Conservation (phyloP, 164 flowering plant genomes). For the Magnolia changhungtana region DNA sequence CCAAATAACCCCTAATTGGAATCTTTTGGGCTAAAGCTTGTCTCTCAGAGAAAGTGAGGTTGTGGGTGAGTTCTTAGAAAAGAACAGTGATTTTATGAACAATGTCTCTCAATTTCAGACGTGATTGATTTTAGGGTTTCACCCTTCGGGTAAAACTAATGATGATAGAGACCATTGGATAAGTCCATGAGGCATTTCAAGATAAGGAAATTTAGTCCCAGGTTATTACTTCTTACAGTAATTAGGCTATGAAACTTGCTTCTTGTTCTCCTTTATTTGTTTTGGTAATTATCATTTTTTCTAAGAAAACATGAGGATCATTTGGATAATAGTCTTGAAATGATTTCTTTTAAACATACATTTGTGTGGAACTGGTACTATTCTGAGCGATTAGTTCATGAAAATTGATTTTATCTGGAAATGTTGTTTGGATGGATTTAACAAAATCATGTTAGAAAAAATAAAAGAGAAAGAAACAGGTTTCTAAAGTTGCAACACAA, state of each 20-base stretch:
- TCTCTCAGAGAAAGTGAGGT: neutral
- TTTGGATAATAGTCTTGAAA: neutral
- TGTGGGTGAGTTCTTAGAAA: neutral
- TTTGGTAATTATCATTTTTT: neutral
- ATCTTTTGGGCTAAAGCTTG: neutral
- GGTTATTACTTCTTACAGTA: neutral
- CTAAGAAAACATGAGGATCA: neutral
- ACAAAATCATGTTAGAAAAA: neutral
- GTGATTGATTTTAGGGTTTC: neutral
- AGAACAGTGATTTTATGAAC: neutral
- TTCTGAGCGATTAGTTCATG: neutral
- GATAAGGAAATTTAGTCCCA: neutral
- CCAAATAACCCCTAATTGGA: no score
- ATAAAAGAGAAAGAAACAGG: no score
- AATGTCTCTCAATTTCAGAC: neutral
- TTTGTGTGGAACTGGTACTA: neutral
- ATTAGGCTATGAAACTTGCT: no score
- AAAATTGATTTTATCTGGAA: no score
- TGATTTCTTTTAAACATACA: neutral
- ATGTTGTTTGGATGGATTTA: neutral
- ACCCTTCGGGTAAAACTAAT: neutral
- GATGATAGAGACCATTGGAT: neutral
- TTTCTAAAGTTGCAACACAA: no score
- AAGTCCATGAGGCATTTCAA: neutral
- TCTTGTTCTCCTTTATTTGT: neutral